These are phyloP conservation scores for Pseudotsuga menziesii DNA, from an alignment of 75 land plant genomes.

Conservation along the genomic window DNA sequence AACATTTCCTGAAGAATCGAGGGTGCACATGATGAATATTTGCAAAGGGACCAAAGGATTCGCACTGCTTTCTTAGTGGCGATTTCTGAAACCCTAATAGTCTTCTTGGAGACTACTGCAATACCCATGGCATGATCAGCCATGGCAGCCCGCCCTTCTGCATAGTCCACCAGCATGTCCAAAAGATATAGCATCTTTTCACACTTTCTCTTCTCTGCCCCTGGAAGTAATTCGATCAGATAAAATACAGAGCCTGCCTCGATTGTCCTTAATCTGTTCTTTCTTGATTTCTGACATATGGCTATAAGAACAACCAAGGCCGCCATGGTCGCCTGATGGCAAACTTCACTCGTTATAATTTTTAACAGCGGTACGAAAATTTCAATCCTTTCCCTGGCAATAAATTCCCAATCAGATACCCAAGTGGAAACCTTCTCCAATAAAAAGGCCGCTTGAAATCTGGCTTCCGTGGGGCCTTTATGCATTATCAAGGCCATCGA, in stretches of 20 bases:
- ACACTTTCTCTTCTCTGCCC: no score
- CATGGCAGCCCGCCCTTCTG: constrained; percentile 39
- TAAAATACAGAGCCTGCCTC: no score
- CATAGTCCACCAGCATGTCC: constrained; percentile 28
- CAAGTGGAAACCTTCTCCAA: constrained; percentile 20
- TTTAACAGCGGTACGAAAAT: constrained; percentile 34
- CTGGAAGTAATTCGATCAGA: no score
- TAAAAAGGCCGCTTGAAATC: constrained; percentile 22
- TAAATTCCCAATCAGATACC: constrained; percentile 4
- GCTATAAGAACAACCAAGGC: constrained; percentile 23
- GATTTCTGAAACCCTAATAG: constrained; percentile 21
- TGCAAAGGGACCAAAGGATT: constrained; percentile 28
- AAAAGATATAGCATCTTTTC: constrained; percentile 28
- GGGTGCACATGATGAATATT: constrained; percentile 20
- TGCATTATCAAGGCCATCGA: constrained; percentile 16
- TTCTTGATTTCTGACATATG: constrained; percentile 18
- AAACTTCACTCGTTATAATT: constrained; percentile 30
- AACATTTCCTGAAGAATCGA: constrained; percentile 40
- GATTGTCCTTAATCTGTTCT: no score
- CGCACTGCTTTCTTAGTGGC: constrained; percentile 30
- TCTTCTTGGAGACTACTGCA: constrained; percentile 35
- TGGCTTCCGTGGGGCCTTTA: constrained; percentile 27
- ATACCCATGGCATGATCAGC: constrained; percentile 34
- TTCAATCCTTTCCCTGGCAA: constrained; percentile 13
- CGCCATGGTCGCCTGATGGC: constrained; percentile 21